Evolutionary conservation across 768 basidiomycete species (phyloP).

Genomic region (Chalciporus piperatus): DNA sequence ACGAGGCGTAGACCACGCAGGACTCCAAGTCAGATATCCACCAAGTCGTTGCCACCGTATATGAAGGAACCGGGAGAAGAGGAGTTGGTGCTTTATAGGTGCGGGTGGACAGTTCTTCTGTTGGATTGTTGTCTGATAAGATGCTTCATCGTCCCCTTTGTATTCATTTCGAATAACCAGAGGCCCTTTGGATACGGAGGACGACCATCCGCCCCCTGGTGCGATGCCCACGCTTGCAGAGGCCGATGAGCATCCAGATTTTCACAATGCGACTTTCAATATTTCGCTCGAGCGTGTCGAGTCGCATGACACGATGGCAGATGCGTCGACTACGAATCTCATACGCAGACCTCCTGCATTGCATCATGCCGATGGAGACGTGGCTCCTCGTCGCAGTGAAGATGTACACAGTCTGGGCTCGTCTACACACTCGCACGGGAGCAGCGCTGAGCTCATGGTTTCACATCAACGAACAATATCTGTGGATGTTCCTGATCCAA

Average conservation of each 20-base stretch:
- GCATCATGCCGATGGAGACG: background rate
- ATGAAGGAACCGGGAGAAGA: constrained; percentile 83
- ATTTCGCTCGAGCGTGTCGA: constrained; percentile 22
- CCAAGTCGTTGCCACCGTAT: constrained; percentile 72
- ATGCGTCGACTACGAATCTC: constrained; percentile 23
- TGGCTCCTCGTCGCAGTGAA: constrained; percentile 8
- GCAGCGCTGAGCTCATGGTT: constrained; percentile 20
- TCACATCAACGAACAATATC: constrained; percentile 15
- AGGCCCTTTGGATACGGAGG: constrained; percentile 27
- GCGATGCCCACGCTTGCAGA: constrained; percentile 19
- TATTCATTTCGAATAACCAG: constrained; percentile 12
- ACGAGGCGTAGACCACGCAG: constrained; percentile 41
- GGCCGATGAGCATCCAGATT: constrained; percentile 19
- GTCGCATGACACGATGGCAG: constrained; percentile 22
- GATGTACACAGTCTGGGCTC: constrained; percentile 22
- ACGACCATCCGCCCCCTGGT: constrained; percentile 10
- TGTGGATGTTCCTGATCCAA: constrained; percentile 31
- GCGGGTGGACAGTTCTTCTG: constrained; percentile 9
- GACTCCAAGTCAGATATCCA: constrained; percentile 80
- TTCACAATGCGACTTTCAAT: constrained; percentile 10
- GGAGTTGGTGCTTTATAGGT: constrained; percentile 70
- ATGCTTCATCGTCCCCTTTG: background rate
- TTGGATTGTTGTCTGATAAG: background rate
- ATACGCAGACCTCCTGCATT: constrained; percentile 15
- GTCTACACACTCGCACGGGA: constrained; percentile 14